Evolutionary conservation across 805 yeast species (phyloP).

Genomic region (Pichia exigua): DNA sequence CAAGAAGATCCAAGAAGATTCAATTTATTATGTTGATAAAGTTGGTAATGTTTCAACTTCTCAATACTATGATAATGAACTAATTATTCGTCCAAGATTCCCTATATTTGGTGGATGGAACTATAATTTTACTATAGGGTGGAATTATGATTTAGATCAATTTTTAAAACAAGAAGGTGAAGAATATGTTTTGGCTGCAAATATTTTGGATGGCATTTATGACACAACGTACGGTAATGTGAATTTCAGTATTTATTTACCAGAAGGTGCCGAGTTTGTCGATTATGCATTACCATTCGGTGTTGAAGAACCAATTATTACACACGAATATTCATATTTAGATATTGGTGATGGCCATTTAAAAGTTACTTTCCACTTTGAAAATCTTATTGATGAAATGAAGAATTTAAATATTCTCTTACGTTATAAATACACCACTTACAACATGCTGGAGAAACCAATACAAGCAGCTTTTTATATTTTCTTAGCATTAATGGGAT

Average conservation of each 20-base stretch:
- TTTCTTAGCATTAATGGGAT: slow-evolving; percentile 50
- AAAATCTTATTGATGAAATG: slow-evolving; percentile 64
- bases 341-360: slow-evolving; percentile 77
- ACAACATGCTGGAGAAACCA: slow-evolving; percentile 57
- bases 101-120: slow-evolving; percentile 97
- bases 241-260: slow-evolving; percentile 58
- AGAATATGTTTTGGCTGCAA: slow-evolving; percentile 54
- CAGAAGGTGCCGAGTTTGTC: slow-evolving; percentile 70
- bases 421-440: slow-evolving; percentile 51
- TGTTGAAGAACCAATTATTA: slow-evolving; percentile 26
- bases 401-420: slow-evolving; percentile 48
- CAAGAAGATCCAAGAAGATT: slow-evolving; percentile 37
- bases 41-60: slow-evolving; percentile 92
- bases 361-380: slow-evolving; percentile 51
- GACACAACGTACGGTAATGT: slow-evolving; percentile 62
- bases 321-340: slow-evolving; percentile 44
- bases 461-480: slow-evolving; percentile 53
- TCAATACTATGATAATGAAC: slow-evolving; percentile 32
- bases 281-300: slow-evolving; percentile 52
- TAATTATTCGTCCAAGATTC: slow-evolving; percentile 74
- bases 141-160: slow-evolving; percentile 56
- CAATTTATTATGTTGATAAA: slow-evolving; percentile 70
- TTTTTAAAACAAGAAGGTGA: slow-evolving; percentile 44
- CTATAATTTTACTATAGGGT: slow-evolving; percentile 93
- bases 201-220: slow-evolving; percentile 63